Conservation (phyloP, 192 early-diverging fungal species). For the Haplosporangium gracile region DNA sequence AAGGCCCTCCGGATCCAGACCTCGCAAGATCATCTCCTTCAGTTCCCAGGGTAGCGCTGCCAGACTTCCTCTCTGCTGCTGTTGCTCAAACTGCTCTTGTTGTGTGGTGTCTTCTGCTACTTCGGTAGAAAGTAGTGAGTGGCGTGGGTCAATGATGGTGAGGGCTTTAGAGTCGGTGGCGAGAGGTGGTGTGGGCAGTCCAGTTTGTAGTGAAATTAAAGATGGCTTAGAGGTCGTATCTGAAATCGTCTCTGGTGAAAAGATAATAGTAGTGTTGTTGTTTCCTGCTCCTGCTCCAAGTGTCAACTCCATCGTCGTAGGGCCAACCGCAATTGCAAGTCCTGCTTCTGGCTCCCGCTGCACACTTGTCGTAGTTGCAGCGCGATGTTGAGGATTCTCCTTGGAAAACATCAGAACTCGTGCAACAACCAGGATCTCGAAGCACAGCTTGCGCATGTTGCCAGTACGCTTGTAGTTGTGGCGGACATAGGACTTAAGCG, state of each 20-base stretch:
- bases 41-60: constrained; percentile 44
- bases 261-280: not conserved
- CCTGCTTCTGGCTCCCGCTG: not conserved
- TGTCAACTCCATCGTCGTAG: not conserved
- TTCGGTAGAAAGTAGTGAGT: not conserved
- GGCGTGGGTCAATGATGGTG: not conserved
- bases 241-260: not conserved
- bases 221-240: not conserved
- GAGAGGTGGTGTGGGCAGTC: constrained; percentile 35
- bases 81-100: not conserved
- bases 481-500: constrained; percentile 44
- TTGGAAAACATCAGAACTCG: constrained; percentile 49
- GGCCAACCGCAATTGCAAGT: not conserved
- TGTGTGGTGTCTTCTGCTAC: not conserved
- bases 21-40: constrained; percentile 49
- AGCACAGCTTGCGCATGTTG: constrained; percentile 32
- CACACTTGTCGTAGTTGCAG: not conserved
- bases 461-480: constrained; percentile 32
- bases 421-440: constrained; percentile 27
- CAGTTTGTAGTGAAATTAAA: constrained; percentile 19
- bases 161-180: not conserved
- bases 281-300: not conserved
- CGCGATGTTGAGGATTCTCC: not conserved
- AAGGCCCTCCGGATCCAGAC: constrained; percentile 31
- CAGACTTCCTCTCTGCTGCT: constrained; percentile 24